Conservation (phyloP, 2,329 filamentous ascomycete genomes). For the Colletotrichum filicis region DNA sequence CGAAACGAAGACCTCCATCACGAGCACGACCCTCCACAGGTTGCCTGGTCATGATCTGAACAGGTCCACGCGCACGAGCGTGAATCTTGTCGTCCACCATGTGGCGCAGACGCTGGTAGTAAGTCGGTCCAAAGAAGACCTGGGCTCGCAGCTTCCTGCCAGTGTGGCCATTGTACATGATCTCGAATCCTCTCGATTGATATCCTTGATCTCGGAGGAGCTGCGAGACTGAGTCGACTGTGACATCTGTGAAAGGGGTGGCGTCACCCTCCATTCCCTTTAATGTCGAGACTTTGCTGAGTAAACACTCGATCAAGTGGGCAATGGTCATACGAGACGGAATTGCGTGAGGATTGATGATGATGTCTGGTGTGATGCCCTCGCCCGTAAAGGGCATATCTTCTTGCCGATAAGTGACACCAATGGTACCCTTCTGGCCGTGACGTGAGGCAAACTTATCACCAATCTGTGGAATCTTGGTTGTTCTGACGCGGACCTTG, state of each 20-base stretch:
- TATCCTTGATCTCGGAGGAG: conserved; percentile 91
- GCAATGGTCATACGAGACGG: conserved; percentile 99
- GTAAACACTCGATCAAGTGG: conserved; percentile 98
- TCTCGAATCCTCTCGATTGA: conserved; percentile 95
- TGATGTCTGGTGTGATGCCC: conserved; percentile 92
- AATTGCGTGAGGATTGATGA: conserved; percentile 99
- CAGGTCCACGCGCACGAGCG: conserved; percentile 94
- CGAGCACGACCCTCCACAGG: conserved; percentile 98
- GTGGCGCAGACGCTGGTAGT: conserved; percentile 97
- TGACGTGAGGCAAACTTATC: conserved; percentile 99
- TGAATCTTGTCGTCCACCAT: conserved; percentile 99
- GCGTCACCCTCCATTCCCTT: conserved; percentile 97
- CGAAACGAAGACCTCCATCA: conserved; percentile 98
- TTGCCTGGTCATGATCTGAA: conserved; percentile 96
- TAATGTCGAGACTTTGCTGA: conserved; percentile 94
- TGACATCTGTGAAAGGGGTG: conserved; percentile 97
- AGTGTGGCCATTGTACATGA: conserved; percentile 99
- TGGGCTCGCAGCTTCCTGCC: conserved; percentile 93
- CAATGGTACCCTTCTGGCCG: conserved; percentile 98
- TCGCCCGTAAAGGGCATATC: conserved; percentile 98
- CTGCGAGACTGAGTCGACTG: conserved; percentile 90
- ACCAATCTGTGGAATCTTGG: conserved; percentile 97
- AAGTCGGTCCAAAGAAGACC: conserved; percentile 96
- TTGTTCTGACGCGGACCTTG: conserved; percentile 96
- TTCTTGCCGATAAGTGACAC: conserved; percentile 96